Evolutionary conservation across 768 basidiomycete genomes (phyloP).

Genomic region (Cystoderma amianthinum): DNA sequence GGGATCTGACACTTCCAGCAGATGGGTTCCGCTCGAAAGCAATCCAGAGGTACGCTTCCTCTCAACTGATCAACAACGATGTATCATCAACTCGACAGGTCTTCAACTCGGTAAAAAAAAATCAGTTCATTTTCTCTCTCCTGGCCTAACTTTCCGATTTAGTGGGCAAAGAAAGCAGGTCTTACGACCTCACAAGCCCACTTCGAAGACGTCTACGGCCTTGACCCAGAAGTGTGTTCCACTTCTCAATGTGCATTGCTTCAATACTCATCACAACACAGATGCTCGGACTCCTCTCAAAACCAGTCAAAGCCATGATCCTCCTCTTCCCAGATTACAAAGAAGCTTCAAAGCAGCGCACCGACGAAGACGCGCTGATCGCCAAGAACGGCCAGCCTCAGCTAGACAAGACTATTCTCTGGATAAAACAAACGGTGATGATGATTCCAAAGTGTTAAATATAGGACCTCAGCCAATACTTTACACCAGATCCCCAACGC

Average conservation of each 20-base stretch:
- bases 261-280: slow-evolving; percentile 18
- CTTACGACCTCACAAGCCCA: slow-evolving; percentile 39
- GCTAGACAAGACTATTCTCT: slow-evolving; percentile 65
- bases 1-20: background rate
- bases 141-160: background rate
- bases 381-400: slow-evolving; percentile 32
- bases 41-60: slow-evolving; percentile 39
- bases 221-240: slow-evolving; percentile 55
- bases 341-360: slow-evolving; percentile 38
- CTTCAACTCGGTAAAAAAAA: slow-evolving; percentile 33
- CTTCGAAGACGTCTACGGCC: slow-evolving; percentile 69
- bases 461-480: background rate
- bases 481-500: slow-evolving; percentile 72
- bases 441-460: no score
- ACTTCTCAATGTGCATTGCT: background rate
- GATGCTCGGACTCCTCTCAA: slow-evolving; percentile 63
- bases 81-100: slow-evolving; percentile 27
- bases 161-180: slow-evolving; percentile 73
- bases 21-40: slow-evolving; percentile 79
- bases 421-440: slow-evolving; percentile 85
- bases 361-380: slow-evolving; percentile 55
- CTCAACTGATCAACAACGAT: background rate
- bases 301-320: slow-evolving; percentile 77
- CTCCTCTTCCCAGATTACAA: slow-evolving; percentile 73
- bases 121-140: background rate